Base-by-base conservation (phyloP, 306 rosid species). In the Argentina anserina region DNA sequence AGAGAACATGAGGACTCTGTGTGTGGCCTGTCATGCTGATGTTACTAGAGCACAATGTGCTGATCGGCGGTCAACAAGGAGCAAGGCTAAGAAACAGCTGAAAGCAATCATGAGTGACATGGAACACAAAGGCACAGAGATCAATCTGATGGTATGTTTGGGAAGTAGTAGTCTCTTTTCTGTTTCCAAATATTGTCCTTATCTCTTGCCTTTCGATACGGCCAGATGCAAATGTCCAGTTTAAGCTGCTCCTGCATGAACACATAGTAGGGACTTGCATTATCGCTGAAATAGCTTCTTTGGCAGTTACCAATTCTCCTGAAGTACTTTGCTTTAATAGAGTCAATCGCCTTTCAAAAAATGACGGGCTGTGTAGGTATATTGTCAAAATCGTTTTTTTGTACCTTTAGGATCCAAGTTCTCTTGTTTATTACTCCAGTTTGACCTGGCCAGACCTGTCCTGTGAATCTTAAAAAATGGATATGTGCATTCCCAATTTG, bases 1-100 rank as follows among this genome's bases (percentile, higher is more conserved):
- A 42, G 98, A 93, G 79, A 93, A 93, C 82, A 81, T 93, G 92
- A 86, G 98, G 76, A 91, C 98, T 71, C 92, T 93, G 3, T 93
- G 98, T 69, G 90, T 93, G 53, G 97, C 96, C 45, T 91, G 98
- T 79, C 98, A 93, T 84, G 79, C 68, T 69, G 91, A 89, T 73
- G 96, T 93, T 40, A 93, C 97, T 23, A 81, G 78, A 55, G 90
- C 84, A 56, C 98, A 93, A 76, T 77, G 93, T 81, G 81, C 88
- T 65, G 97, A 89, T 23, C 96, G 97, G 47, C 90, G 89, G 56
- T 78, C 49, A 73, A 58, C 74, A 59, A 88, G 92, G 84, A 83
- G 84, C 77, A 83, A 80, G 76, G 98, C 97, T 63, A 90, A 74
- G 86, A 90, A 91, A 81, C 92, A 84, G 76, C 94, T 93, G 34